phyloP scores from a whole-genome alignment of 768 basidiomycete species.

The Tubosaeta brunneosetosa region DNA sequence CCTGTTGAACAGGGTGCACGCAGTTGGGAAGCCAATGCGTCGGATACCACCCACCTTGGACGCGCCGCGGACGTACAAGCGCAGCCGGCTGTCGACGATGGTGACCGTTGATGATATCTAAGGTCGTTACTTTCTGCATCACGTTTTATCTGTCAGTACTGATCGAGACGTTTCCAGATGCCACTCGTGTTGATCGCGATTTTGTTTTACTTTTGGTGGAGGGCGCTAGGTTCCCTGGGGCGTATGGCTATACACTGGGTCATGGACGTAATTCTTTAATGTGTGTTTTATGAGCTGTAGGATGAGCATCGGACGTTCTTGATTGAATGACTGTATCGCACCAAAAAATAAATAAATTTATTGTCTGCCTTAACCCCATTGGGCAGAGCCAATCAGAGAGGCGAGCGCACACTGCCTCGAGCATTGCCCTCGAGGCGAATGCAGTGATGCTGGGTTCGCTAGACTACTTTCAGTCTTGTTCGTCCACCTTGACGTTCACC shows the following conservation, averaged over 20 bases:
- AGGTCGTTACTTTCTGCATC: slow-evolving; percentile 3
- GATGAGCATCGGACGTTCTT: background rate
- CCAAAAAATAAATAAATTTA: background rate
- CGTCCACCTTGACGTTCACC: slow-evolving; percentile 4
- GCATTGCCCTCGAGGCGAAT: slow-evolving; percentile 12
- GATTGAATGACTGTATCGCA: background rate
- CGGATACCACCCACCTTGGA: slow-evolving; percentile 30
- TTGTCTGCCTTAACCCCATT: background rate
- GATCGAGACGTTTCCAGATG: background rate
- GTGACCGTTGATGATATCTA: slow-evolving; percentile 41
- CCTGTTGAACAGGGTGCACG: slow-evolving; percentile 49
- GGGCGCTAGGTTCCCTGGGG: background rate
- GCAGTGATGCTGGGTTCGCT: slow-evolving; percentile 11
- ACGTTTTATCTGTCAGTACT: background rate
- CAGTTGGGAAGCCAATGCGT: slow-evolving; percentile 51
- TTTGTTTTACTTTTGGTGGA: background rate
- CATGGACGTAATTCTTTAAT: no score
- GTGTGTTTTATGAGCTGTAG: background rate
- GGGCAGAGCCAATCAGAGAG: slow-evolving; percentile 22
- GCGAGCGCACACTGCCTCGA: slow-evolving; percentile 28
- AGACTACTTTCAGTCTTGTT: background rate
- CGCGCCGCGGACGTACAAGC: slow-evolving; percentile 41
- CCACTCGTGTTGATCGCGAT: slow-evolving; percentile 15
- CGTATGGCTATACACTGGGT: background rate
- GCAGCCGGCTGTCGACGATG: slow-evolving; percentile 49